These are phyloP conservation scores for Russula sp. DNA, from an alignment of 768 basidiomycete species.

Conservation along the genomic window DNA sequence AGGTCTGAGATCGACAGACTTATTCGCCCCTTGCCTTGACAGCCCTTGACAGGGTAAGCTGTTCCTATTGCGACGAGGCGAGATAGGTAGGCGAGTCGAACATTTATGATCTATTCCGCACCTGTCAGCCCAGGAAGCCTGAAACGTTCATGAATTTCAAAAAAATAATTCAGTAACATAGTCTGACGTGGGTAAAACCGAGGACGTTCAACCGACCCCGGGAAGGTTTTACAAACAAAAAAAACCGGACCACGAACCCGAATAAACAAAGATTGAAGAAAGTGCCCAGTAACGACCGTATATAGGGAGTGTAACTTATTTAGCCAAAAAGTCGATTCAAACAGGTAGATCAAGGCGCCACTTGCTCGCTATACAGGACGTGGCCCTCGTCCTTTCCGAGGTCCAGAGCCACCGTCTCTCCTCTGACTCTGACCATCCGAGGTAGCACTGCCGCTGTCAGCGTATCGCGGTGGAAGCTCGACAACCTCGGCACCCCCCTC, in stretches of 20 bases:
- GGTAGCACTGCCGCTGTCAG: constrained; percentile 6
- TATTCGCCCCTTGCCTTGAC: neutral
- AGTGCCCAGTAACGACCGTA: neutral
- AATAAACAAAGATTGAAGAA: neutral
- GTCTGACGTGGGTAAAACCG: neutral
- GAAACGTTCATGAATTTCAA: neutral
- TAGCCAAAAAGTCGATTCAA: neutral
- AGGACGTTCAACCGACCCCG: neutral
- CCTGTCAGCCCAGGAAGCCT: neutral
- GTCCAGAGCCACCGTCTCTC: neutral
- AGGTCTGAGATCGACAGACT: neutral
- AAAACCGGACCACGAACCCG: neutral
- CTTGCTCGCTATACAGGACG: neutral
- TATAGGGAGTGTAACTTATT: constrained; percentile 1
- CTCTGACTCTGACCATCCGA: neutral
- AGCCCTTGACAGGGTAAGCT: neutral
- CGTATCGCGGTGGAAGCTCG: constrained; percentile 53
- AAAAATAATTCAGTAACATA: neutral
- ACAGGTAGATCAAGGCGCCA: neutral
- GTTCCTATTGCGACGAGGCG: neutral
- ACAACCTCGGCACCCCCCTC: constrained; percentile 50
- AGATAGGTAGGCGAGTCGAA: too few relatives aligned
- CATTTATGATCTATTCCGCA: neutral
- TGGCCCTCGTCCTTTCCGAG: constrained; percentile 13
- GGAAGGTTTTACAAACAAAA: neutral